Percentiles rank a stretch among this genome's conserved stretches.
Conservation (phyloP, 2,329 filamentous ascomycete species). For the Beauveria sp. region DNA sequence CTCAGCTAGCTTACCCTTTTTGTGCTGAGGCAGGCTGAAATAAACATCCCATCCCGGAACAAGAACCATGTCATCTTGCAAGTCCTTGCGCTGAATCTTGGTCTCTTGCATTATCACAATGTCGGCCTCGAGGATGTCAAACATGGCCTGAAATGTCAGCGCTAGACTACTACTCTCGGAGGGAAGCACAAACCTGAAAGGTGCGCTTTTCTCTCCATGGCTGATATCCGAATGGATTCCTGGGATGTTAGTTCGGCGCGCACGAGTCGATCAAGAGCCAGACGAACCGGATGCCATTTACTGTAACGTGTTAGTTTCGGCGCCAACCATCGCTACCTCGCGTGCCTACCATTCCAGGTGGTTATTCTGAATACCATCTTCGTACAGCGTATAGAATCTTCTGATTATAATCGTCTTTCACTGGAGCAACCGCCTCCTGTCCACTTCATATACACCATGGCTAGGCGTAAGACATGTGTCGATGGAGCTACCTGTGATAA, state of each 20-base stretch:
- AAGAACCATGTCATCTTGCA: conserved; percentile 91
- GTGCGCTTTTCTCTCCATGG: conserved; percentile 69
- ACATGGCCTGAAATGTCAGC: conserved; percentile 61
- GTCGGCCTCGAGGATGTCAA: conserved; percentile 84
- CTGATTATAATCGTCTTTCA: not conserved
- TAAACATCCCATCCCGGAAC: conserved; percentile 93
- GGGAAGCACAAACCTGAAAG: conserved; percentile 47
- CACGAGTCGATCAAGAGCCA: not conserved
- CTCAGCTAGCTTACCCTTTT: conserved; percentile 61
- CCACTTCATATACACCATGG: not conserved
- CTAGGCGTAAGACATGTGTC: not conserved
- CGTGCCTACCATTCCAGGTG: conserved; percentile 66
- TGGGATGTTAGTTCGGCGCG: conserved; percentile 22
- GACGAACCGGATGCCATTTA: conserved; percentile 72
- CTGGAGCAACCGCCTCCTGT: not conserved
- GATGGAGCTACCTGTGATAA: not conserved
- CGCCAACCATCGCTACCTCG: not conserved
- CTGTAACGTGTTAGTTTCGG: conserved; percentile 30
- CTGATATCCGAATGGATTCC: conserved; percentile 77
- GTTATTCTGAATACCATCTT: conserved; percentile 73
- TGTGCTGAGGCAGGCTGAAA: conserved; percentile 87
- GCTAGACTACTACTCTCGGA: not conserved
- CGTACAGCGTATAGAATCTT: not conserved
- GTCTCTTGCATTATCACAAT: conserved; percentile 93
- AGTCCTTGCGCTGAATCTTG: conserved; percentile 90